phyloP scores from a whole-genome alignment of 192 early-diverging fungal genomes.

The Entomortierella parvispora region DNA sequence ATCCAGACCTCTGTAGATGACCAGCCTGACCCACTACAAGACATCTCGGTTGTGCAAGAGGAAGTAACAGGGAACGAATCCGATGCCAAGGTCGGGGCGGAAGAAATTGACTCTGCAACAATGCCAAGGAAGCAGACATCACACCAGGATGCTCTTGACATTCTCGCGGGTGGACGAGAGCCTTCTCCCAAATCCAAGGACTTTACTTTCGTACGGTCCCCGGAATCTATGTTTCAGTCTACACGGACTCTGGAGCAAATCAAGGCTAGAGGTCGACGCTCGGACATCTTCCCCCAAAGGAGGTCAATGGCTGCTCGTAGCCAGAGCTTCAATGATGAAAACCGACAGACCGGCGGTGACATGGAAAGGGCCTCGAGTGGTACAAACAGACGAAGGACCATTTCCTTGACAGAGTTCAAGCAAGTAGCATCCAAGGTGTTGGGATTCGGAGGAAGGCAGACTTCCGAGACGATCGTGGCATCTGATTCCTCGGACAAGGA shows the following conservation, averaged over 20 bases:
- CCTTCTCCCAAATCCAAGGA: constrained; percentile 10
- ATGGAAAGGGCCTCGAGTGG: not conserved
- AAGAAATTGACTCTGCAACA: not conserved
- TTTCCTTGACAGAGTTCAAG: constrained; percentile 17
- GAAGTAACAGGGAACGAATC: not conserved
- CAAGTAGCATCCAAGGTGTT: not conserved
- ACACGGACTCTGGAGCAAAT: constrained; percentile 8
- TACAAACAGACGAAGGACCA: constrained; percentile 10
- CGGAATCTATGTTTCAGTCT: too few relatives aligned
- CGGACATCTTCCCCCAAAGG: constrained; percentile 20
- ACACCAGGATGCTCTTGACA: constrained; percentile 16
- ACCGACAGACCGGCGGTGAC: not conserved
- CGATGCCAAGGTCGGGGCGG: not conserved
- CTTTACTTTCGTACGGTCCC: not conserved
- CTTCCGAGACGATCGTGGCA: not conserved
- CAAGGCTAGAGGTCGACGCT: constrained; percentile 11
- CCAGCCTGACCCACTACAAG: too few relatives aligned
- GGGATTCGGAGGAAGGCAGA: not conserved
- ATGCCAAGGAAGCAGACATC: constrained; percentile 8
- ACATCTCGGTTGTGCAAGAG: too few relatives aligned
- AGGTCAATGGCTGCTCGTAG: constrained; percentile 13
- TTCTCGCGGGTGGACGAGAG: constrained; percentile 6
- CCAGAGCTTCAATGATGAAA: constrained; percentile 3
- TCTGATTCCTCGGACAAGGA: not conserved
- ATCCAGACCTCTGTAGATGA: too few relatives aligned